Conservation (phyloP, 2,329 filamentous ascomycete genomes). For the Neocucurbitaria cava region DNA sequence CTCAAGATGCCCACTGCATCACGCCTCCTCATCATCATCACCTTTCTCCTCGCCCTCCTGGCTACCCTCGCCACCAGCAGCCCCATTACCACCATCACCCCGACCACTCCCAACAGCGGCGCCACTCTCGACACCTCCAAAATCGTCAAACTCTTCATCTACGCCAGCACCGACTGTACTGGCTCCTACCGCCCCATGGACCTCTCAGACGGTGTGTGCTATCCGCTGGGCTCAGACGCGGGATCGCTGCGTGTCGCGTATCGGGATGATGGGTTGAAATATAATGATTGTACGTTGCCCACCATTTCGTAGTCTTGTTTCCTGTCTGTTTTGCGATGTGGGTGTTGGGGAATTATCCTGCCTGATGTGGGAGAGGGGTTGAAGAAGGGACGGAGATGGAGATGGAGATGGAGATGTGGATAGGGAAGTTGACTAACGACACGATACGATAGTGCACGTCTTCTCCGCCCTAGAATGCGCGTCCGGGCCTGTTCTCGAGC, state of each 20-base stretch:
- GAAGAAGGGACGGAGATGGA: no score
- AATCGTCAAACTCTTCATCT: not conserved
- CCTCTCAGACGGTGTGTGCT: not conserved
- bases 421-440: not conserved
- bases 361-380: no score
- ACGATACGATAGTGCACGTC: not conserved
- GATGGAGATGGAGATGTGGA: no score
- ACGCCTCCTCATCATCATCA: no score
- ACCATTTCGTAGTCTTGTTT: no score
- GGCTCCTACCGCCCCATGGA: not conserved
- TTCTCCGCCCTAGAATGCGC: not conserved
- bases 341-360: no score
- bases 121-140: not conserved
- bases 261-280: not conserved
- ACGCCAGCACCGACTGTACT: not conserved
- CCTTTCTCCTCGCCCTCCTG: no score
- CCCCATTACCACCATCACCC: not conserved
- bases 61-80: not conserved
- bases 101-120: no score
- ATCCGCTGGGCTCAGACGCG: not conserved
- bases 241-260: not conserved
- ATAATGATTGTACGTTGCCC: not conserved
- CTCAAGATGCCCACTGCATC: no score
- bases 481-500: conserved; percentile 1
- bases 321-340: no score